Evolutionary conservation across 2,329 filamentous ascomycete genomes (phyloP), one percentile per base, ranked within the genome.

Genomic region (Chalaropsis ovoidea): DNA sequence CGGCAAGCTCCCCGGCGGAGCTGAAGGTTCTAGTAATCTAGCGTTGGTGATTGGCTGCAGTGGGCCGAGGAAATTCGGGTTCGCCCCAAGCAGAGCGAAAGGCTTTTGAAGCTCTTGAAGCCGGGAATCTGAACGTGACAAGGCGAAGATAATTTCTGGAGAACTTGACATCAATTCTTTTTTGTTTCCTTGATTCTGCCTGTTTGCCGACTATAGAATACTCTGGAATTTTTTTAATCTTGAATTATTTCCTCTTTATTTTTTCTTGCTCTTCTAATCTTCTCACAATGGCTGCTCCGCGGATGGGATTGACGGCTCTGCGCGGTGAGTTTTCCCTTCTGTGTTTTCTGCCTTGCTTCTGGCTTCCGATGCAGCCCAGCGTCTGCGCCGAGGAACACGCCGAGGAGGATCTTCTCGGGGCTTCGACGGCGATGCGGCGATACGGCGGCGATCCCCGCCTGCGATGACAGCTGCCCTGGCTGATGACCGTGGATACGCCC

Each of bases 231-330:
- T 63, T n/a, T 27, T 63, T 47, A 13, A 47, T 49, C 60, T 41
- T 39, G 7, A 19, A 8, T 54, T 22, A 31, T 54, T 35, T 31
- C 19, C 56, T 62, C 10, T 62, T 24, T 65, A n/a, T 49, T 43
- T 65, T 22, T 49, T 60, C 24, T 31, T 54, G 24, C 61, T 27
- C 64, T 56, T 58, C 45, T 15, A 43, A 19, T 63, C 62, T 68
- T 65, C 69, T 69, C 72, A 75, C 70, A 54, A 85, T 85, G 82
- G 80, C 79, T 73, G 78, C 80, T 72, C 80, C 82, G 71, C 76
- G 82, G 76, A 77, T 82, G 72, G 82, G 82, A 74, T 73, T 83
- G 70, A 78, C 80, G 76, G 82, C 82, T 74, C 75, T 84, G 74
- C 81, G 81, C 74, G 79, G 81, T 80, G 79, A 65, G 65, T 60